These are phyloP conservation scores for Tuctoria greenei DNA, from an alignment of 176 grass and related monocot species.

Conservation along the genomic window DNA sequence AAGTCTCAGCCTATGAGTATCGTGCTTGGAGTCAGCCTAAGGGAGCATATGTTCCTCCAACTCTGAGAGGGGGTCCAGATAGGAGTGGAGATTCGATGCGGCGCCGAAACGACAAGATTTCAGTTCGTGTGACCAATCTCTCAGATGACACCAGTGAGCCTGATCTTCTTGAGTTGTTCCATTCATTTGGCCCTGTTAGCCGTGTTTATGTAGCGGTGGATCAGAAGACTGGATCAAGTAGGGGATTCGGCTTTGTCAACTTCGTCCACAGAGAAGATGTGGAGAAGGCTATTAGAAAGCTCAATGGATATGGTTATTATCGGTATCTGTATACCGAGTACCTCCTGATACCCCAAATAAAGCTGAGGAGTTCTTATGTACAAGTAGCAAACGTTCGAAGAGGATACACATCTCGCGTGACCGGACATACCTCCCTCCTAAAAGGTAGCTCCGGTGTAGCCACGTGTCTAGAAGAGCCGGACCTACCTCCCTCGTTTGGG, in stretches of 20 bases:
- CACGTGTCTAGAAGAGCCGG: too few species aligned
- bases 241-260: slow-evolving; percentile 73
- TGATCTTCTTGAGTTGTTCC: slow-evolving; percentile 66
- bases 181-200: slow-evolving; percentile 59
- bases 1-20: too few species aligned
- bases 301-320: slow-evolving; percentile 89
- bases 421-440: too few species aligned
- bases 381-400: too few species aligned
- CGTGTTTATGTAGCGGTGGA: slow-evolving; percentile 82
- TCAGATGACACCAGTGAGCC: slow-evolving; percentile 82
- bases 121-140: slow-evolving; percentile 74
- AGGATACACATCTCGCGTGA: too few species aligned
- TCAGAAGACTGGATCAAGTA: slow-evolving; percentile 67
- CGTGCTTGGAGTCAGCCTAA: too few species aligned
- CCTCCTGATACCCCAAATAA: too few species aligned
- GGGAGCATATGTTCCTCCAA: slow-evolving; percentile 72
- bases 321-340: too few species aligned
- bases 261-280: slow-evolving; percentile 74
- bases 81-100: slow-evolving; percentile 51
- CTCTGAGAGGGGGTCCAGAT: slow-evolving; percentile 59
- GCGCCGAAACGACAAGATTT: slow-evolving; percentile 79
- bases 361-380: too few species aligned
- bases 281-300: slow-evolving; percentile 82
- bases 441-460: too few species aligned
- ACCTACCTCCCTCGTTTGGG: too few species aligned